Conservation (phyloP, 2,329 filamentous ascomycete species). For the Fusarium piperis region DNA sequence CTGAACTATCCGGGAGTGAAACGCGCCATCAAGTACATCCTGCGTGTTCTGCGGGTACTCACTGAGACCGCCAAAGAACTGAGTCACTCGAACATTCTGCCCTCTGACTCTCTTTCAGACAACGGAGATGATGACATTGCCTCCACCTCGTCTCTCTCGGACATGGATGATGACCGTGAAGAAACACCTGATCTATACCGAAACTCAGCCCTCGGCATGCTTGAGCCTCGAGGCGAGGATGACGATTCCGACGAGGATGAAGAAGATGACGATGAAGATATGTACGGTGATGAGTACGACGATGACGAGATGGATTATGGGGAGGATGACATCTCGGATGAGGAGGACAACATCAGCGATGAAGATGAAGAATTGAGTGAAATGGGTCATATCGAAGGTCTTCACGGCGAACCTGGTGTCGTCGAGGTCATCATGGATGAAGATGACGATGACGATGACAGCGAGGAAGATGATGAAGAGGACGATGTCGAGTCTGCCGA, state of each 20-base stretch:
- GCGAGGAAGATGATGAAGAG: conserved; percentile 66
- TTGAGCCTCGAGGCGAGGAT: conserved; percentile 83
- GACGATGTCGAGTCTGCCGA: conserved; percentile 54
- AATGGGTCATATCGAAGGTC: conserved; percentile 86
- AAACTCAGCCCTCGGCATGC: conserved; percentile 94
- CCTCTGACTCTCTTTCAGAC: conserved; percentile 70
- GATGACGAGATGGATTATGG: conserved; percentile 93
- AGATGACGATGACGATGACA: conserved; percentile 72
- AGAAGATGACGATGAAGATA: conserved; percentile 82
- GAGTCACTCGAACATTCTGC: conserved; percentile 82
- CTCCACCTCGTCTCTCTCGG: conserved; percentile 88
- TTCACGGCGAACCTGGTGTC: conserved; percentile 69
- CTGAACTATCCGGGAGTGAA: conserved; percentile 94
- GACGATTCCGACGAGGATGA: conserved; percentile 83
- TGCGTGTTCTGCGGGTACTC: conserved; percentile 86
- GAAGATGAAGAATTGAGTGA: conserved; percentile 85
- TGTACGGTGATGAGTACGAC: conserved; percentile 92
- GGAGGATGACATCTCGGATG: conserved; percentile 83
- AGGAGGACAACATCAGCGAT: conserved; percentile 88
- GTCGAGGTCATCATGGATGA: conserved; percentile 84
- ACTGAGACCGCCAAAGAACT: conserved; percentile 88
- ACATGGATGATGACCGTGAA: conserved; percentile 85
- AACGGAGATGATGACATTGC: conserved; percentile 86
- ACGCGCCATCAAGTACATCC: conserved; percentile 94
- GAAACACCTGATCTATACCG: conserved; percentile 98